Evolutionary conservation across 1,284 basidiomycete genomes (phyloP).

Genomic region (Phylloporus sp.): DNA sequence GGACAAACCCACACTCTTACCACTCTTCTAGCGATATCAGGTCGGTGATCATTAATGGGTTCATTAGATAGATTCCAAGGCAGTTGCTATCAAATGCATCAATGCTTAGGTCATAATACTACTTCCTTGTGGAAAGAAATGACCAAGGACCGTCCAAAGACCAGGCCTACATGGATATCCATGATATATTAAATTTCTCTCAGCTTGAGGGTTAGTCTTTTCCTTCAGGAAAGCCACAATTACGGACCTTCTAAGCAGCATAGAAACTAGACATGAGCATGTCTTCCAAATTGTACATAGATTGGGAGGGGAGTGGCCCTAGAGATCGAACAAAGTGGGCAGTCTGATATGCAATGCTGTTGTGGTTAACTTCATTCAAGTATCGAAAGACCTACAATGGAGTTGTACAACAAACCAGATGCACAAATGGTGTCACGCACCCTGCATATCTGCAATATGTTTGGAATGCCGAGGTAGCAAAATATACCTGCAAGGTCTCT

Average conservation of each 20-base stretch:
- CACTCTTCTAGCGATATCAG: no score
- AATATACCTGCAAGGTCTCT: neutral
- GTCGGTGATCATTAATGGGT: no score
- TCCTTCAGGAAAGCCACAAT: no score
- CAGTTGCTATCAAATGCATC: slow-evolving; percentile 11
- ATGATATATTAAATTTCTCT: neutral
- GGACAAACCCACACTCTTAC: no score
- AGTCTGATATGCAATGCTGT: neutral
- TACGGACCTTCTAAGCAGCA: neutral
- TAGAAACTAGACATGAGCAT: neutral
- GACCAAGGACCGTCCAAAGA: slow-evolving; percentile 25
- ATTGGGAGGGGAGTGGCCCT: neutral
- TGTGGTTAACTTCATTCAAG: neutral
- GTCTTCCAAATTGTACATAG: neutral
- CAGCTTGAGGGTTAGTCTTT: neutral
- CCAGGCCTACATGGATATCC: slow-evolving; percentile 1
- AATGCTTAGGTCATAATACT: slow-evolving; percentile 23
- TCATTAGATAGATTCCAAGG: no score
- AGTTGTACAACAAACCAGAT: neutral
- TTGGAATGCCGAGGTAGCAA: neutral
- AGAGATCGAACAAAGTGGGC: neutral
- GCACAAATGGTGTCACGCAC: neutral
- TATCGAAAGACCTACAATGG: neutral
- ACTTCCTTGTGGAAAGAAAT: slow-evolving; percentile 20
- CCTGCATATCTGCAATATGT: neutral